A percentile compares a stretch with the other conserved stretches of the same genome.
Evolutionary conservation across 805 yeast genomes (phyloP).

Genomic region (Komagataella ulmi): DNA sequence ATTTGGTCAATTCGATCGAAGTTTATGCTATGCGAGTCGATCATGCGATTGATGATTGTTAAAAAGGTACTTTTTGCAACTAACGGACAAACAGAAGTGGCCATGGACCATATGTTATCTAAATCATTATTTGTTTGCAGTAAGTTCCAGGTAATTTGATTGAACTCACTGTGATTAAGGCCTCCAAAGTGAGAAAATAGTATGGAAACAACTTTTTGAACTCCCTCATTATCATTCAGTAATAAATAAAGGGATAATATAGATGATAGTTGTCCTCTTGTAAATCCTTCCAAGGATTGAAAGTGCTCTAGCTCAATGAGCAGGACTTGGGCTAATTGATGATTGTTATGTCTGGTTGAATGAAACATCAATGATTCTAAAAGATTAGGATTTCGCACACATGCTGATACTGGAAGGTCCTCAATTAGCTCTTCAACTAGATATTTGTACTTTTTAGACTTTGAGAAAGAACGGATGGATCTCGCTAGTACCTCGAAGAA

Average conservation of each 20-base stretch:
- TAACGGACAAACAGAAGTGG: conserved; percentile 6
- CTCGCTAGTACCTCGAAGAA: conserved; percentile 9
- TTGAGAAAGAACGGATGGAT: conserved; percentile 15
- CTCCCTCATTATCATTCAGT: conserved; percentile 13
- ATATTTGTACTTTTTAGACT: conserved; percentile 13
- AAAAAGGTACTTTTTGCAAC: conserved; percentile 14
- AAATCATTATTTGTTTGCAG: conserved; percentile 5
- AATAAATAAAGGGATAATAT: conserved; percentile 14
- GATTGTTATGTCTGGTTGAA: conserved; percentile 13
- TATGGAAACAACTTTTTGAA: conserved; percentile 13
- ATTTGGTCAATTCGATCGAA: conserved; percentile 12
- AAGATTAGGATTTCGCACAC: conserved; percentile 17
- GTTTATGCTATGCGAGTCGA: conserved; percentile 10
- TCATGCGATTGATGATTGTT: conserved; percentile 15
- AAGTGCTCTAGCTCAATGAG: conserved; percentile 3
- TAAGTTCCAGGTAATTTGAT: conserved; percentile 15
- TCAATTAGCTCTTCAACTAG: conserved; percentile 13
- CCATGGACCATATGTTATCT: conserved; percentile 16
- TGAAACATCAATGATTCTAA: conserved; percentile 18
- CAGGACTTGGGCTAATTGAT: conserved; percentile 12
- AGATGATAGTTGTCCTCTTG: conserved; percentile 16
- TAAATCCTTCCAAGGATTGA: conserved; percentile 13
- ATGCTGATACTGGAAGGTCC: conserved; percentile 19
- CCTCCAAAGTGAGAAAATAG: conserved; percentile 12
- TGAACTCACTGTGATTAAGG: conserved; percentile 16